A percentile compares a stretch with the other conserved stretches of the same genome.
Evolutionary conservation across 192 early-diverging fungal species (phyloP).

Genomic region (Umbelopsis sp.): DNA sequence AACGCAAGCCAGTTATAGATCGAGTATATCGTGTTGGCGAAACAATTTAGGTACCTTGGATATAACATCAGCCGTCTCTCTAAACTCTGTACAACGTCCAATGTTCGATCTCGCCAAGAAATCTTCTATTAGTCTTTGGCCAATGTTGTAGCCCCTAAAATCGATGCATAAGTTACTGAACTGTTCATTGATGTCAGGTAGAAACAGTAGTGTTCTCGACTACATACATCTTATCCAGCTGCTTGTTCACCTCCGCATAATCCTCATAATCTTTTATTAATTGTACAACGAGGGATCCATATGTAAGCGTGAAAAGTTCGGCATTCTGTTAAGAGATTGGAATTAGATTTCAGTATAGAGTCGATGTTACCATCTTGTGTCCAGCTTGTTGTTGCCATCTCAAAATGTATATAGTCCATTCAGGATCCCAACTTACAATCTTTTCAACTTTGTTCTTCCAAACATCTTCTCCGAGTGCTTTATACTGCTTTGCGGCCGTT

Average conservation of each 20-base stretch:
- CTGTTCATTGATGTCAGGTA: background rate
- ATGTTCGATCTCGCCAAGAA: conserved; percentile 81
- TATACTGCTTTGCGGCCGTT: conserved; percentile 64
- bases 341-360: background rate
- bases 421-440: conserved; percentile 65
- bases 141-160: conserved; percentile 96
- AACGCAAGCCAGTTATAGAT: too few species aligned
- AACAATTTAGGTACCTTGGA: conserved; percentile 66
- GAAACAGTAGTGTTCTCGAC: background rate
- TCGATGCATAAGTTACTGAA: background rate
- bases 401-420: background rate
- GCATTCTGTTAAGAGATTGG: conserved; percentile 57
- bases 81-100: conserved; percentile 85
- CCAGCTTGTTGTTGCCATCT: background rate
- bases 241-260: conserved; percentile 90
- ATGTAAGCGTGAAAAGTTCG: conserved; percentile 97
- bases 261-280: conserved; percentile 94
- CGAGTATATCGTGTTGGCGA: too few species aligned
- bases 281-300: conserved; percentile 95
- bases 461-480: conserved; percentile 88
- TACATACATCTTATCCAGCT: conserved; percentile 94
- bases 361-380: background rate
- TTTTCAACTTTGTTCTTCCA: conserved; percentile 96
- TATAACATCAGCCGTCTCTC: conserved; percentile 92
- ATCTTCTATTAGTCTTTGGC: conserved; percentile 93